Evolutionary conservation across 495 filamentous ascomycete genomes (phyloP), one percentile per base, ranked within the genome.

Genomic region (Tuber borchii): DNA sequence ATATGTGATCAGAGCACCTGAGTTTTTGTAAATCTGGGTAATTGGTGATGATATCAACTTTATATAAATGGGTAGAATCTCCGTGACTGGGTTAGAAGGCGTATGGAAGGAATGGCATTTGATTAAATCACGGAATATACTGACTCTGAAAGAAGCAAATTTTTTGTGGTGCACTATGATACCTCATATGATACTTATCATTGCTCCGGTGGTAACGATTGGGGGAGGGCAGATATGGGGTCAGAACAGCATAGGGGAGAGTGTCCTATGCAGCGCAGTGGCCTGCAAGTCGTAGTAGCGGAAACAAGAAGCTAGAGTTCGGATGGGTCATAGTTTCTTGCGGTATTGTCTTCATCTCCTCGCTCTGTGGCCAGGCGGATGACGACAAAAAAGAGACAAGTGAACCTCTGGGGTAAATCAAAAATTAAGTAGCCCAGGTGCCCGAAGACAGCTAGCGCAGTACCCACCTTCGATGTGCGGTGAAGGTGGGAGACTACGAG

Each of bases 341-440:
- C 10, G 1, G 31, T 31, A 6, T 5, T 65, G 26, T 31, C 56
- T 65, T 65, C 26, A 26, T 4, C 56, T 5, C 56, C 56, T 65
- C 56, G 56, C 26, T 14, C 56, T 31, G 12, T 26, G 26, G 56
- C 56, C 56, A 65, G 56, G 14, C 4, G 31, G 56, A 65, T 14
- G 14, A 65, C 14, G 56, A 65, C 56, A 65, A 65, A 16, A 65
- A 65, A 31, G n/a, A 16, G n/a, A 31, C 0, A 65, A 17, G 1
- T 3, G 6, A 34, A 65, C 1, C 56, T 17, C n/a, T 16, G 56
- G 26, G 1, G 26, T 65, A 65, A 17, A 65, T 65, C 56, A 31
- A 65, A 65, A 65, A 65, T 65, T 65, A 26, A 65, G 56, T 26
- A 65, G 26, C n/a, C n/a, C n/a, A 65, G 56, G n/a, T 65, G 14